Evolutionary conservation across 495 filamentous ascomycete species (phyloP).

Genomic region (Ramalina intermedia): DNA sequence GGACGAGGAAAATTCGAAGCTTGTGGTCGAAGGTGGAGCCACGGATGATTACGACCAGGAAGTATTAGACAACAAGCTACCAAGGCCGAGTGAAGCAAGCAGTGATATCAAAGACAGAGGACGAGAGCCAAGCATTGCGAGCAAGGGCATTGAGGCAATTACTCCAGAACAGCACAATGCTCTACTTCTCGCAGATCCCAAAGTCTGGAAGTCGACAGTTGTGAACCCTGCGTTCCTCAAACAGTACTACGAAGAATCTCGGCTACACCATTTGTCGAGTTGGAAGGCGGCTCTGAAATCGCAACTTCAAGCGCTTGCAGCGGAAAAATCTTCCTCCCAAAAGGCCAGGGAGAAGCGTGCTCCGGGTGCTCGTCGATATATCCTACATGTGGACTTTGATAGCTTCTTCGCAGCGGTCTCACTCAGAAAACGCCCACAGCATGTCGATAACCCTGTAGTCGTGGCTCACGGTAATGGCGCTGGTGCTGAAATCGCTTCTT

Average conservation of each 20-base stretch:
- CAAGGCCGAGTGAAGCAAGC: too few species aligned
- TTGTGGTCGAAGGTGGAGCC: too few species aligned
- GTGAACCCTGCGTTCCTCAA: conserved; percentile 85
- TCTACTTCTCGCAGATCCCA: conserved; percentile 62
- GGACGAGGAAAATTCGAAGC: too few species aligned
- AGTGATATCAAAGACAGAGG: too few species aligned
- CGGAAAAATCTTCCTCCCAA: conserved; percentile 48
- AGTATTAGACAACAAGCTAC: too few species aligned
- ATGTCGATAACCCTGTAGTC: conserved; percentile 66
- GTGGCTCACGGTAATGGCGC: conserved; percentile 76
- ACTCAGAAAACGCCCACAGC: conserved; percentile 59
- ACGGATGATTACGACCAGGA: too few species aligned
- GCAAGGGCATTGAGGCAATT: conserved; percentile 9
- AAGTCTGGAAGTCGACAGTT: conserved; percentile 69
- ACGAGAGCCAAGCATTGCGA: too few species aligned
- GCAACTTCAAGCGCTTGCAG: conserved; percentile 62
- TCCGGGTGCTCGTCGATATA: conserved; percentile 57
- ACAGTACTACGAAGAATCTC: conserved; percentile 85
- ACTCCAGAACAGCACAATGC: conserved; percentile 71
- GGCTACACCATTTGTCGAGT: conserved; percentile 83
- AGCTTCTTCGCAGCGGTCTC: conserved; percentile 95
- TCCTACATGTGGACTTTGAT: conserved; percentile 95
- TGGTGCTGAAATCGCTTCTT: conserved; percentile 90
- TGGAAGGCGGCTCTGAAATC: conserved; percentile 93
- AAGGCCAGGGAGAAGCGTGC: conserved; percentile 30